phyloP scores from a whole-genome alignment of 2,329 filamentous ascomycete genomes.

The Microsporum audouinii region DNA sequence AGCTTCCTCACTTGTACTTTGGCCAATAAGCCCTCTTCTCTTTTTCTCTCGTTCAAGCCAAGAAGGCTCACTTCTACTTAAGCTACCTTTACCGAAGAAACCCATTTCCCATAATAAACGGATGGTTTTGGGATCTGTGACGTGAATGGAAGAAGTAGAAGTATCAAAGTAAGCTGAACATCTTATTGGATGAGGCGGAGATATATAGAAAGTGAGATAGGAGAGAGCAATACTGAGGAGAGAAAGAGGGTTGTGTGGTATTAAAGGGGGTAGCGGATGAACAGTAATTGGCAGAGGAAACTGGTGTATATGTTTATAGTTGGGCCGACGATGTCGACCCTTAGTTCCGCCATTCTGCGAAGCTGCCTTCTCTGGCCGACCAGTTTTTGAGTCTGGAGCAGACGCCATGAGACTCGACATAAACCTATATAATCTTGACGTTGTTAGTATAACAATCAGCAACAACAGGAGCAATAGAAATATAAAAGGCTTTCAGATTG shows the following conservation, averaged over 20 bases:
- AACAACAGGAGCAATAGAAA: not conserved
- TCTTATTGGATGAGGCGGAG: slow-evolving; percentile 48
- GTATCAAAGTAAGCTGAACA: slow-evolving; percentile 71
- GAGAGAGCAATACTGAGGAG: slow-evolving; percentile 67
- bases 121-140: slow-evolving; percentile 64
- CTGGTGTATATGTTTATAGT: slow-evolving; percentile 66
- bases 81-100: slow-evolving; percentile 88
- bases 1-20: slow-evolving; percentile 66
- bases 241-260: slow-evolving; percentile 86
- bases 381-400: not conserved
- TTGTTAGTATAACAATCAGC: not conserved
- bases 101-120: slow-evolving; percentile 88
- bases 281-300: slow-evolving; percentile 69
- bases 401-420: not conserved
- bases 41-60: slow-evolving; percentile 80
- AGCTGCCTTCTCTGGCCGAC: not conserved
- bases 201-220: slow-evolving; percentile 62
- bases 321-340: slow-evolving; percentile 31
- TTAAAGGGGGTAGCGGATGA: slow-evolving; percentile 74
- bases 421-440: not conserved
- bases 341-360: slow-evolving; percentile 1
- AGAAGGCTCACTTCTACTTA: slow-evolving; percentile 88
- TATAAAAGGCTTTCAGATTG: not conserved
- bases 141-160: slow-evolving; percentile 69
- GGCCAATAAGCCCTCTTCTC: slow-evolving; percentile 51